Base-by-base conservation (phyloP, 148 eudicot genomes). In the Suaeda aralocaspica region DNA sequence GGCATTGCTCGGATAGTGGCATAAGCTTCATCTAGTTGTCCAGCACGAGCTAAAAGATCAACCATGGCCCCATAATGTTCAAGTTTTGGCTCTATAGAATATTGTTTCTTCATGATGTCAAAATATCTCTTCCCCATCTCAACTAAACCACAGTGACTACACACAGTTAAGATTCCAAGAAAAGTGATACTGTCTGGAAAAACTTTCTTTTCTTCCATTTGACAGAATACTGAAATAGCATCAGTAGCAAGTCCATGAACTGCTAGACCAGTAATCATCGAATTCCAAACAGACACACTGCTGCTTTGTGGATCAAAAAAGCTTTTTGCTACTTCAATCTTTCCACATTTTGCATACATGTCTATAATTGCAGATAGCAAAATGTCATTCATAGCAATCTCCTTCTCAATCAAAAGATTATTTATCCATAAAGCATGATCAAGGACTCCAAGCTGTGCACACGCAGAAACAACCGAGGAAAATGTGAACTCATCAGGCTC, bases 61-160 rank as follows among this genome's bases (percentile, higher is more conserved):
- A 87, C 86, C 89, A 89, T 83, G 36, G 89, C 82, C 59, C 96
- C 96, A 59, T 85, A 89, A 67, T 87, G 92, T 81, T 84, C 88
- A 42, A 89, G 78, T 29, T 81, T 78, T 52, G 96, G 92, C 46
- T 79, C 74, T 68, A 87, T 81, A 8, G 48, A 67, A 72, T 80
- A 87, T 33, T 52, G 50, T 2, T 34, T 74, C 48, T 52, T 50
- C 92, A 87, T 89, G 19, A 79, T 50, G 60, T 79, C 72, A 70
- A 89, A 85, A 66, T 83, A 85, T 45, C 61, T 74, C 41, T 73
- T 78, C 67, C 96, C 96, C 76, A 77, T 56, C 51, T 78, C 85
- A 52, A 82, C 82, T 52, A 83, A 73, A 33, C 92, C 92, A 59
- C 82, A 86, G 69, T 81, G 93, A 77, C 85, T 86, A 71, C 90